phyloP scores from a whole-genome alignment of 2,329 filamentous ascomycete species.

The Cladophialophora carrionii region DNA sequence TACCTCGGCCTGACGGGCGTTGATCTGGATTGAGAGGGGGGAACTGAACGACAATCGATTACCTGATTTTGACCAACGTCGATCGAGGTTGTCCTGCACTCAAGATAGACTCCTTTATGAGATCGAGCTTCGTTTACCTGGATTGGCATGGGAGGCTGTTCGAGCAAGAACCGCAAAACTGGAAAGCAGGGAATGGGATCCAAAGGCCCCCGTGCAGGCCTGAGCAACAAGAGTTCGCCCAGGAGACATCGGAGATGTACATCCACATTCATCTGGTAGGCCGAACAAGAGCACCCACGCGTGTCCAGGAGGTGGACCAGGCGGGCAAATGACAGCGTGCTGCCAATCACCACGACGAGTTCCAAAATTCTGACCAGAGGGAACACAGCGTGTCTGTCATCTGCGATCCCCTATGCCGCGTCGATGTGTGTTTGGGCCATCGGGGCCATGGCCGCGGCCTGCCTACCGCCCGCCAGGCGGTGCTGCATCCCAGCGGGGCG shows the following conservation, averaged over 20 bases:
- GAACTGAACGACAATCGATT: neutral
- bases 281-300: neutral
- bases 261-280: neutral
- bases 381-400: neutral
- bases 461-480: neutral
- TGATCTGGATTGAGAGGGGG: neutral
- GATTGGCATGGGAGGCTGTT: neutral
- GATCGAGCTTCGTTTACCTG: neutral
- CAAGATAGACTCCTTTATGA: neutral
- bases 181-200: neutral
- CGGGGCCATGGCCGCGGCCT: neutral
- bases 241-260: neutral
- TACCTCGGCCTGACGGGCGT: neutral
- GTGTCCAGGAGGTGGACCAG: neutral
- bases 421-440: neutral
- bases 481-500: neutral
- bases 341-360: neutral
- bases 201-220: neutral
- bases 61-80: neutral
- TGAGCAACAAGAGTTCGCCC: neutral
- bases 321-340: neutral
- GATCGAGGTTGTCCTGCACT: neutral
- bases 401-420: neutral
- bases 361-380: neutral
- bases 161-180: neutral